phyloP scores from a whole-genome alignment of 2,329 filamentous ascomycete species.

The Penicillium sp. region DNA sequence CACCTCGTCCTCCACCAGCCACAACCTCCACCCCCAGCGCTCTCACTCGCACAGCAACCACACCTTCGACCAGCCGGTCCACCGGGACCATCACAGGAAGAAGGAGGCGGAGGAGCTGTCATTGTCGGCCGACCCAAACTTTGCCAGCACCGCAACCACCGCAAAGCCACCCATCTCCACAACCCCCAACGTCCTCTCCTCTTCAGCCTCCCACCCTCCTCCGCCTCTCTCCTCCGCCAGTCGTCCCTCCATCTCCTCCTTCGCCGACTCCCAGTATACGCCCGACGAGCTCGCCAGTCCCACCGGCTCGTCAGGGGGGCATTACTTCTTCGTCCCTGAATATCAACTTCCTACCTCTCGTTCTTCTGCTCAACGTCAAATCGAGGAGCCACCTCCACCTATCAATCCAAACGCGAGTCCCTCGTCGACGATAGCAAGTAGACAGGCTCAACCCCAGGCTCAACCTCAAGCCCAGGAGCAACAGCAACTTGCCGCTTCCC shows the following conservation, averaged over 20 bases:
- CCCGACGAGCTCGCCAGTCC: slow-evolving; percentile 18
- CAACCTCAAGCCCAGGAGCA: background rate
- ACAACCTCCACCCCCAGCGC: slow-evolving; percentile 4
- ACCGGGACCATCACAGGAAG: background rate
- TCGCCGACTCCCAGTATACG: slow-evolving; percentile 17
- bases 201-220: background rate
- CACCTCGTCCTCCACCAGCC: slow-evolving; percentile 13
- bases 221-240: slow-evolving; percentile 27
- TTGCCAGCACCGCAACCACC: background rate
- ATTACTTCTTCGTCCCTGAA: slow-evolving; percentile 18
- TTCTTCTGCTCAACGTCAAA: slow-evolving; percentile 2
- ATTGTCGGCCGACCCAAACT: slow-evolving; percentile 20
- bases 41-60: background rate
- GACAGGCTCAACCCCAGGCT: background rate
- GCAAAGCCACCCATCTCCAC: slow-evolving; percentile 18
- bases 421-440: background rate
- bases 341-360: slow-evolving; percentile 8
- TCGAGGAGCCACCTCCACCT: slow-evolving; percentile 13
- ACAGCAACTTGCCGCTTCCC: background rate
- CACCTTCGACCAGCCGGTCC: slow-evolving; percentile 1
- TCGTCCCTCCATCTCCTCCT: slow-evolving; percentile 30
- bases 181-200: slow-evolving; percentile 7
- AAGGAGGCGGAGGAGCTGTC: slow-evolving; percentile 19
- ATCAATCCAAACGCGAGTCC: slow-evolving; percentile 7
- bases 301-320: slow-evolving; percentile 10